Percentiles rank a stretch among this genome's conserved stretches.
phyloP scores from a whole-genome alignment of 257 asterid genomes.

The Cinchona pubescens region DNA sequence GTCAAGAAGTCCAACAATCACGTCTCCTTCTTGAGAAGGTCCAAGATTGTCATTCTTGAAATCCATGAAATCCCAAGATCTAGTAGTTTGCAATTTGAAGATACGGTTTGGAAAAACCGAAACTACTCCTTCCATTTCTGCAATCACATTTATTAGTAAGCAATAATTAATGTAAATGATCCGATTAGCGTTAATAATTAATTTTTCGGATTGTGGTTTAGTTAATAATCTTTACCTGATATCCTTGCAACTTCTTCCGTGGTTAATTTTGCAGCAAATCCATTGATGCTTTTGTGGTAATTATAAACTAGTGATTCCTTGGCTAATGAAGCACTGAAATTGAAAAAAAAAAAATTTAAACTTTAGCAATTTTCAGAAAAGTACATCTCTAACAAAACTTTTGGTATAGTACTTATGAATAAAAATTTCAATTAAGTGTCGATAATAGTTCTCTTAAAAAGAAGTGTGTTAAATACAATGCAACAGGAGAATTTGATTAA shows the following conservation, averaged over 20 bases:
- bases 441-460: background rate
- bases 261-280: conserved; percentile 64
- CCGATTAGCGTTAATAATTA: too few species aligned
- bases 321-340: conserved; percentile 38
- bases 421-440: too few species aligned
- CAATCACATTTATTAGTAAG: background rate
- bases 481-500: too few species aligned
- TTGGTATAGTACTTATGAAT: too few species aligned
- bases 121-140: conserved; percentile 49
- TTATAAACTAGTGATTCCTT: conserved; percentile 43
- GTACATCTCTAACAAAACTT: too few species aligned
- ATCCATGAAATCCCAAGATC: conserved; percentile 55
- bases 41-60: conserved; percentile 24
- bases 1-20: conserved; percentile 46
- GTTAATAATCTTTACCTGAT: conserved; percentile 20
- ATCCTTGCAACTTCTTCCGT: conserved; percentile 34
- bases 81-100: conserved; percentile 42
- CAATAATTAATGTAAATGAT: background rate
- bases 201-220: too few species aligned
- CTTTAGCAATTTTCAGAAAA: background rate
- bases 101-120: conserved; percentile 41
- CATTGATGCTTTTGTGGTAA: conserved; percentile 53
- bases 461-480: too few species aligned
- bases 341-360: background rate
- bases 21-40: conserved; percentile 30